phyloP scores from a whole-genome alignment of 495 filamentous ascomycete species.

The Penicillium robsamsonii region DNA sequence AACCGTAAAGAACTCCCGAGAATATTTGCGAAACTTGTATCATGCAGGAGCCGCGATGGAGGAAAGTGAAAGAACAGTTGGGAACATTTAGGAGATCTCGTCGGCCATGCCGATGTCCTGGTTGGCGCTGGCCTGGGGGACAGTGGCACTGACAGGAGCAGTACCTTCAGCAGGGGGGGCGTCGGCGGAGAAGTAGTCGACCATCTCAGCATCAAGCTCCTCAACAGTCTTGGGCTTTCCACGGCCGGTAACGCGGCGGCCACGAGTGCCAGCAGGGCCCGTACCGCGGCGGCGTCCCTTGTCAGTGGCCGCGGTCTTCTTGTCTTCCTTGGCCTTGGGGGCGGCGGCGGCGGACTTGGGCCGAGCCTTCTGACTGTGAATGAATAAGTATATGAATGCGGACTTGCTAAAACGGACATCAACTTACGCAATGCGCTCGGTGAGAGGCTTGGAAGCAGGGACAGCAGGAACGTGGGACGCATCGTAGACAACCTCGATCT shows the following conservation, averaged over 20 bases:
- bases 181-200: constrained; percentile 70
- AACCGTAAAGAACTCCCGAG: constrained; percentile 22
- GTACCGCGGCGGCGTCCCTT: constrained; percentile 12
- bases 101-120: constrained; percentile 51
- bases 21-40: constrained; percentile 9
- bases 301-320: neutral
- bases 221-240: constrained; percentile 83
- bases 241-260: constrained; percentile 46
- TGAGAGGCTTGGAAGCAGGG: constrained; percentile 68
- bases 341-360: constrained; percentile 84
- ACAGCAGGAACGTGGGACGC: constrained; percentile 65
- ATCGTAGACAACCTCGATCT: constrained; percentile 90
- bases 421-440: constrained; percentile 78
- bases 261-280: constrained; percentile 37
- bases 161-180: constrained; percentile 37
- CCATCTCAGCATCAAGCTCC: constrained; percentile 92
- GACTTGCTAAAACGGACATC: neutral
- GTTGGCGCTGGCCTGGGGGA: constrained; percentile 35
- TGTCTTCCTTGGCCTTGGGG: constrained; percentile 53
- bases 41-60: constrained; percentile 3
- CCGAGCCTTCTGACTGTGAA: constrained; percentile 62
- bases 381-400: constrained; percentile 15
- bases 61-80: constrained; percentile 4
- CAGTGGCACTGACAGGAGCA: constrained; percentile 44
- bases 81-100: constrained; percentile 48